phyloP scores from a whole-genome alignment of 352 stramenopile species.

The Aphanomyces astaci region DNA sequence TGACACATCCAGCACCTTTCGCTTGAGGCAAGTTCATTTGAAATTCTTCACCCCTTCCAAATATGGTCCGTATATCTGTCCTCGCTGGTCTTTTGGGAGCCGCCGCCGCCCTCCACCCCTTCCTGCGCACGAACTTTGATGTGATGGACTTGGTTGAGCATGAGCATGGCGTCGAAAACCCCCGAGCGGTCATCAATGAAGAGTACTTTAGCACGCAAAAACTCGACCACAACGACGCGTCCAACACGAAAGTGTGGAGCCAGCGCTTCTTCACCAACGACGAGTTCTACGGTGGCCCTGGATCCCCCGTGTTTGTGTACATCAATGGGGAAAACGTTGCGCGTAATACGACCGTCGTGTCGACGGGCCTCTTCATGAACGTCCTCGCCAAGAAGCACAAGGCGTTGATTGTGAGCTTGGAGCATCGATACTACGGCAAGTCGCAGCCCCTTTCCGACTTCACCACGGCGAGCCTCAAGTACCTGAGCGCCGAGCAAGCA shows the following conservation, averaged over 20 bases:
- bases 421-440: constrained; percentile 85
- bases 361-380: constrained; percentile 55
- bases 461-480: constrained; percentile 60
- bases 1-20: too few species aligned
- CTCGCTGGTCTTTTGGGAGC: background rate
- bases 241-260: constrained; percentile 23
- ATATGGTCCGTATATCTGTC: background rate
- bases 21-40: background rate
- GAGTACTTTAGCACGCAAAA: constrained; percentile 16
- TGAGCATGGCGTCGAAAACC: background rate
- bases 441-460: constrained; percentile 65
- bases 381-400: constrained; percentile 49
- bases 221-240: constrained; percentile 4
- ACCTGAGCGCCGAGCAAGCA: constrained; percentile 72
- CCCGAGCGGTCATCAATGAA: background rate
- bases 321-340: constrained; percentile 60
- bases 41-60: background rate
- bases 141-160: background rate
- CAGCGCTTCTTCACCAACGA: constrained; percentile 72
- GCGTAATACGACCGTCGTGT: constrained; percentile 40
- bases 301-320: constrained; percentile 71
- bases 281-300: constrained; percentile 42
- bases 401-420: constrained; percentile 58
- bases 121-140: background rate
- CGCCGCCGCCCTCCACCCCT: background rate